Evolutionary conservation across 1,284 basidiomycete genomes (phyloP).

Genomic region (Ustilago shanxiensis): DNA sequence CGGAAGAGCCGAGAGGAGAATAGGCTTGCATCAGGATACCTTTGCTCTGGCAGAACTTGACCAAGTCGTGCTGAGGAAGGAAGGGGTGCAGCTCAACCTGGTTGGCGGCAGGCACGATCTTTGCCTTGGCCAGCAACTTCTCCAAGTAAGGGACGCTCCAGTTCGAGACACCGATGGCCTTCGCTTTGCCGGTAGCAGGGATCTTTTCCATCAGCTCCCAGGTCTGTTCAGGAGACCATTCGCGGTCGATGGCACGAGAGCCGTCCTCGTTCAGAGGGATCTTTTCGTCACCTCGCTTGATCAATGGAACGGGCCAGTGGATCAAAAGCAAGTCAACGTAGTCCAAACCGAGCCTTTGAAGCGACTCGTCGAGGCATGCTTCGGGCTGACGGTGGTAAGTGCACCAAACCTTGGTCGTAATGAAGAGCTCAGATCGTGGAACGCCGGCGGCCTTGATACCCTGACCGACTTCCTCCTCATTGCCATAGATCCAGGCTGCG

Average conservation of each 20-base stretch:
- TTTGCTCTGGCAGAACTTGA: constrained; percentile 75
- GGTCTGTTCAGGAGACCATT: constrained; percentile 79
- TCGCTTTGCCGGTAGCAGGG: constrained; percentile 78
- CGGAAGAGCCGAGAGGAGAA: constrained; percentile 58
- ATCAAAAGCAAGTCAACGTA: constrained; percentile 80
- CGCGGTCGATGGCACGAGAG: constrained; percentile 75
- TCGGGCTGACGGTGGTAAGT: constrained; percentile 71
- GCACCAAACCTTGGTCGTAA: constrained; percentile 83
- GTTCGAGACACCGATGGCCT: constrained; percentile 79
- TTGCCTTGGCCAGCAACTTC: constrained; percentile 74
- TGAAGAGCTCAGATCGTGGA: constrained; percentile 82
- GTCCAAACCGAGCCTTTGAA: constrained; percentile 80
- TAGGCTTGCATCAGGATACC: constrained; percentile 55
- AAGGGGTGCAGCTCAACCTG: constrained; percentile 72
- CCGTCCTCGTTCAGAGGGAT: constrained; percentile 76
- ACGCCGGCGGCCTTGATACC: constrained; percentile 81
- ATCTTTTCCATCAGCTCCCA: constrained; percentile 86
- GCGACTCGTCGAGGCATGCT: constrained; percentile 78
- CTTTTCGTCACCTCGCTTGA: constrained; percentile 78
- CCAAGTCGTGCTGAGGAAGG: constrained; percentile 81
- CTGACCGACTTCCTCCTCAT: constrained; percentile 86
- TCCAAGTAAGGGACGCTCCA: constrained; percentile 59
- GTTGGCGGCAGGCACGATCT: constrained; percentile 79
- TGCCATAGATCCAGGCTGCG: constrained; percentile 70
- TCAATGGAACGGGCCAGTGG: constrained; percentile 73